Conservation (phyloP, 768 basidiomycete genomes). For the Serendipita sp. region DNA sequence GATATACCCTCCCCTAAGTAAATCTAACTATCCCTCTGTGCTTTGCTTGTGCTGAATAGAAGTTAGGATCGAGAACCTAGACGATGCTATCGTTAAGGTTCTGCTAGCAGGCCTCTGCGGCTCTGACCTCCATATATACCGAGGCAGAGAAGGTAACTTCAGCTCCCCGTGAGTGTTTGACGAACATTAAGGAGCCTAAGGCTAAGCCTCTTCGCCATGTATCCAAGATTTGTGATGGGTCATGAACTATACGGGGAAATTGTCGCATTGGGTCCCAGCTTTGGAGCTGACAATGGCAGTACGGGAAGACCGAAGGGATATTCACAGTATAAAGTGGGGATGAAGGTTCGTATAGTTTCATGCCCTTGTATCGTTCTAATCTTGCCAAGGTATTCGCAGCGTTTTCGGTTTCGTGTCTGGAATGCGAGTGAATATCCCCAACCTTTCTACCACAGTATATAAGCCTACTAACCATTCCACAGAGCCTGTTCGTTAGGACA, state of each 20-base stretch:
- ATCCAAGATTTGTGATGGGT: constrained; percentile 42
- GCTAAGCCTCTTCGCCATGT: background rate
- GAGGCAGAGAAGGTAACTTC: constrained; percentile 34
- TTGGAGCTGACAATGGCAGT: constrained; percentile 17
- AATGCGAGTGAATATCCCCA: constrained; percentile 51
- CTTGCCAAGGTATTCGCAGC: constrained; percentile 50
- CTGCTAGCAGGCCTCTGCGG: constrained; percentile 24
- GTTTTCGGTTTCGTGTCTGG: constrained; percentile 70
- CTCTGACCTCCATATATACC: constrained; percentile 61
- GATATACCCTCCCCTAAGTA: constrained; percentile 37
- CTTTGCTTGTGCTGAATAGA: background rate
- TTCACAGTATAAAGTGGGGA: background rate
- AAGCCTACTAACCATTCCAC: background rate
- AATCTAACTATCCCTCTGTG: constrained; percentile 17
- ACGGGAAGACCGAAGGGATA: background rate
- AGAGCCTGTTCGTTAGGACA: constrained; percentile 63
- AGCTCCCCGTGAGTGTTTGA: background rate
- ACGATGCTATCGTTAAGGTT: constrained; percentile 61
- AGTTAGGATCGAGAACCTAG: constrained; percentile 47
- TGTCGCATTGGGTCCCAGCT: constrained; percentile 47
- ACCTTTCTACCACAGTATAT: background rate
- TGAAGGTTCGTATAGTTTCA: background rate
- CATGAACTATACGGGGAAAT: constrained; percentile 70
- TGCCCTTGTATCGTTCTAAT: background rate
- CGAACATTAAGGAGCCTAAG: background rate